Evolutionary conservation across 176 grass and related monocot genomes (phyloP).

Genomic region (Bolboschoenus planiculmis): DNA sequence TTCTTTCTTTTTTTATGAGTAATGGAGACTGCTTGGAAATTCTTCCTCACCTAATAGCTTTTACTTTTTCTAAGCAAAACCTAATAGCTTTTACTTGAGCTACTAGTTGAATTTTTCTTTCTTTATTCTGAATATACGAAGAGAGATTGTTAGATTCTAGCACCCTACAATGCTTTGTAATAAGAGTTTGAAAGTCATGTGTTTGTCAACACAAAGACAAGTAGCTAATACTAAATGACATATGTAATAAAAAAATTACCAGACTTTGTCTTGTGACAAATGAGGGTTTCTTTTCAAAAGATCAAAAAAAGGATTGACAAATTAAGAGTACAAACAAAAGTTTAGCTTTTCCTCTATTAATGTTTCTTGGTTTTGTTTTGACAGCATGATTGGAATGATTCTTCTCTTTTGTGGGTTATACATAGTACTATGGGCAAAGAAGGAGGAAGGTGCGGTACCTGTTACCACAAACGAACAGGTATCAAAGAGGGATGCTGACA

Average conservation of each 20-base stretch:
- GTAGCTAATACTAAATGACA: neutral
- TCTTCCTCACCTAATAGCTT: neutral
- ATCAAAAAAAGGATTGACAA: neutral
- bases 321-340: neutral
- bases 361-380: neutral
- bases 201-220: neutral
- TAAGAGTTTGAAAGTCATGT: neutral
- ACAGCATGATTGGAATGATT: constrained; percentile 52
- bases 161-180: neutral
- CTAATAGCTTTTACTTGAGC: neutral
- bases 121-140: neutral
- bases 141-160: neutral
- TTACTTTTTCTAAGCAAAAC: too few relatives aligned
- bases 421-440: constrained; percentile 65
- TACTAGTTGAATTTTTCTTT: neutral
- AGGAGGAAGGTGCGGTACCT: constrained; percentile 38
- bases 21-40: neutral
- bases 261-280: neutral
- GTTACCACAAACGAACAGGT: neutral
- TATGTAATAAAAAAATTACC: neutral
- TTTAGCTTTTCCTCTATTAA: neutral
- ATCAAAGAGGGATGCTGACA: constrained; percentile 4
- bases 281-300: too few relatives aligned
- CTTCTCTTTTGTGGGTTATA: constrained; percentile 59
- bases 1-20: neutral